Evolutionary conservation across 495 filamentous ascomycete genomes (phyloP), one percentile per base, ranked within the genome.

Genomic region (Talaromyces borbonicus): DNA sequence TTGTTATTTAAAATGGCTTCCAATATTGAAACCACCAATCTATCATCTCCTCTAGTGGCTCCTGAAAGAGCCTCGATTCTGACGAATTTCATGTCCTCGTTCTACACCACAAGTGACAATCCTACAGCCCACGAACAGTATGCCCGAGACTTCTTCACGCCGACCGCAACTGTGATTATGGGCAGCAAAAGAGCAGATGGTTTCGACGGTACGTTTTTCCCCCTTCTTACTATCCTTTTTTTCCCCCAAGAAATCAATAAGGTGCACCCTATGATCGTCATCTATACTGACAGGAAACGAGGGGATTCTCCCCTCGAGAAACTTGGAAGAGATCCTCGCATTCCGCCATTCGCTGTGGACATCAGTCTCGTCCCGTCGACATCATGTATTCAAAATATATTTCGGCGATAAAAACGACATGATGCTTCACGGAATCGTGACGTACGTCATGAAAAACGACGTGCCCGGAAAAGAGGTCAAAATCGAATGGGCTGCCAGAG

Each of bases 381-480:
- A 83, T 52, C 60, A 55, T 8, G 64, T 74, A 0, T 23, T 48
- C 2, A 71, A 71, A 48, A 65, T 83, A 39, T 81, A 72, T 47
- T 73, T 76, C 31, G 67, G 68, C 43, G 73, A 70, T 9, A 48
- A 57, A 0, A 53, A 69, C 33, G 75, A 81, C 49, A 64, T 80
- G n/a, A 81, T 83, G 79, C 61, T 83, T 6, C 71, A 73, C 50
- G 79, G 79, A 14, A 75, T 59, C 0, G 79, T 81, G 19, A 66
- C 54, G 29, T 81, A 79, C 56, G 64, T 56, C 38, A 56, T 81
- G 23, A 80, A 77, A 58, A 57, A 60, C 41, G 63, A 74, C 45
- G 54, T 65, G 2, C 55, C 53, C 36, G 65, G 62, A 15, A 70
- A 75, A 1, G 58, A 58, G 43, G 56, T 67, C 4, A 59, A 68